phyloP scores from a whole-genome alignment of 768 basidiomycete species.

The Phlebiopsis flavidoalba region DNA sequence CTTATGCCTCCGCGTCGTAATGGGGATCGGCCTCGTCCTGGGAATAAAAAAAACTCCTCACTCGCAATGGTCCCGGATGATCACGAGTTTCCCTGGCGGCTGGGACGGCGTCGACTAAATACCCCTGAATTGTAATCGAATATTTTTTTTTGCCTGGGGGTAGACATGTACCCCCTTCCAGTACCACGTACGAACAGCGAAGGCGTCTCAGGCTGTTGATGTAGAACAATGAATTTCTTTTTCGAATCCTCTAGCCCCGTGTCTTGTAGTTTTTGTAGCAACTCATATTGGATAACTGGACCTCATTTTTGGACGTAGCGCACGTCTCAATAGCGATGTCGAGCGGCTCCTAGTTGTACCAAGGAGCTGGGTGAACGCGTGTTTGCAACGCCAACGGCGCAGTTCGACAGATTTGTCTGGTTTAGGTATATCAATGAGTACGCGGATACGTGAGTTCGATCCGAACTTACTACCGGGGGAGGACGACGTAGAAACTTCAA shows the following conservation, averaged over 20 bases:
- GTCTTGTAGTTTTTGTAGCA: too few species aligned
- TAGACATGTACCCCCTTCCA: too few species aligned
- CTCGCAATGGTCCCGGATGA: neutral
- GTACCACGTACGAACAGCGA: too few species aligned
- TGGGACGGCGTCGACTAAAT: constrained; percentile 18
- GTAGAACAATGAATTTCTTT: too few species aligned
- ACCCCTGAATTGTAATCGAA: neutral
- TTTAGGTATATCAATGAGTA: neutral
- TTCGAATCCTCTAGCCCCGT: too few species aligned
- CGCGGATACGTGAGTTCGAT: too few species aligned
- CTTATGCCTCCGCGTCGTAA: neutral
- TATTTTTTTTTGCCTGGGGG: too few species aligned
- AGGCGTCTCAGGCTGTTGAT: too few species aligned
- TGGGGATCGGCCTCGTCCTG: neutral
- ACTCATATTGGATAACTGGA: too few species aligned
- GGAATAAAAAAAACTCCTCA: neutral
- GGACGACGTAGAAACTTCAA: constrained; percentile 12
- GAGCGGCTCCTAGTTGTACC: constrained; percentile 23
- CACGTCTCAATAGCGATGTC: neutral
- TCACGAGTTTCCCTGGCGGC: constrained; percentile 15
- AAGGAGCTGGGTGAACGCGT: constrained; percentile 43
- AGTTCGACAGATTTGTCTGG: constrained; percentile 53
- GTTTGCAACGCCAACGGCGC: constrained; percentile 52
- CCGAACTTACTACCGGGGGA: constrained; percentile 4
- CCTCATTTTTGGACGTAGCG: too few species aligned